A percentile compares a stretch with the other conserved stretches of the same genome.
Evolutionary conservation across 2,329 filamentous ascomycete species (phyloP).

Genomic region (Sporothrix schenckii): DNA sequence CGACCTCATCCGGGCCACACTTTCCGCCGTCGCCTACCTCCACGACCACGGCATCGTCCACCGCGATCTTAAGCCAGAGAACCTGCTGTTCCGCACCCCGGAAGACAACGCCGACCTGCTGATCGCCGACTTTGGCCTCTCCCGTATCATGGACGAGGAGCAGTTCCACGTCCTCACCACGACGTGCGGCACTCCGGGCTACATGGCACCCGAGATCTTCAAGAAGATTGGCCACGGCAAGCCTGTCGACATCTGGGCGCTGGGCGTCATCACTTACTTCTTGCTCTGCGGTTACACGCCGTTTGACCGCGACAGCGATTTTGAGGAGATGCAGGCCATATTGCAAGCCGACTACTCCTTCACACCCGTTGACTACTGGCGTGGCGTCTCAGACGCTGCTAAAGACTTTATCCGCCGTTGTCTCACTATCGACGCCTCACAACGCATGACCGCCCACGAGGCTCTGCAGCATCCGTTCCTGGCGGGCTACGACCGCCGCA

Average conservation of each 20-base stretch:
- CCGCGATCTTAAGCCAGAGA: slow-evolving; percentile 96
- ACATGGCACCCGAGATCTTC: slow-evolving; percentile 99
- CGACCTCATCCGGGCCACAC: slow-evolving; percentile 88
- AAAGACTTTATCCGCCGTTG: slow-evolving; percentile 92
- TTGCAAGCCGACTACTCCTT: slow-evolving; percentile 95
- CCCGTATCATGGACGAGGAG: slow-evolving; percentile 97
- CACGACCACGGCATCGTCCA: slow-evolving; percentile 99
- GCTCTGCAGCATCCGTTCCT: slow-evolving; percentile 69
- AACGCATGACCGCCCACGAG: slow-evolving; percentile 89
- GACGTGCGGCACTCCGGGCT: slow-evolving; percentile 95
- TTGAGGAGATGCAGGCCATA: slow-evolving; percentile 99
- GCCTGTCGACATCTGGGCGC: slow-evolving; percentile 96
- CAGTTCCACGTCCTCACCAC: slow-evolving; percentile 97
- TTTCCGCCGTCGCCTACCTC: slow-evolving; percentile 97
- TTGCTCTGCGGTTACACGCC: slow-evolving; percentile 96
- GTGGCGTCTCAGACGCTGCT: slow-evolving; percentile 80
- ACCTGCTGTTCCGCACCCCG: slow-evolving; percentile 92
- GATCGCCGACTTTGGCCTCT: slow-evolving; percentile 95
- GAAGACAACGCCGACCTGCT: slow-evolving; percentile 97
- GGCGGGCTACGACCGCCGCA: slow-evolving; percentile 51
- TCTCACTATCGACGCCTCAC: slow-evolving; percentile 83
- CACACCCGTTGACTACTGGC: slow-evolving; percentile 94
- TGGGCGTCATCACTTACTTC: slow-evolving; percentile 98
- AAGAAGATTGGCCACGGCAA: slow-evolving; percentile 98
- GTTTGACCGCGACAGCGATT: slow-evolving; percentile 94